phyloP scores from a whole-genome alignment of 2,329 filamentous ascomycete genomes.

The Rugonectria rugulosa region DNA sequence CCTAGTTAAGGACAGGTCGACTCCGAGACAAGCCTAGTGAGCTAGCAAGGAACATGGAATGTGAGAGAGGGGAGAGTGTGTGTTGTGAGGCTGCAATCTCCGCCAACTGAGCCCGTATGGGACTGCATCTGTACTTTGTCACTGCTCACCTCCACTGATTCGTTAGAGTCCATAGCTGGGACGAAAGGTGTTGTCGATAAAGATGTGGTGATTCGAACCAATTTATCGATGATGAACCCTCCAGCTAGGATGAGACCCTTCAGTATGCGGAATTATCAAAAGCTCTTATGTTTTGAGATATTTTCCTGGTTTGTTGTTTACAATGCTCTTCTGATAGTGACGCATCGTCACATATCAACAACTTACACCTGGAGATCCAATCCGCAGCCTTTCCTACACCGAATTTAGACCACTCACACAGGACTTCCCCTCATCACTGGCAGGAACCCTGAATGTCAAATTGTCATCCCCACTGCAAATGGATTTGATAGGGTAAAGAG shows the following conservation, averaged over 20 bases:
- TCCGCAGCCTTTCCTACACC: conserved; percentile 10
- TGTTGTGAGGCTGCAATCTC: conserved; percentile 6
- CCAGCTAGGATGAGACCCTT: not conserved
- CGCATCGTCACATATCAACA: conserved; percentile 13
- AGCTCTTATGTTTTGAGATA: not conserved
- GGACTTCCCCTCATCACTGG: conserved; percentile 9
- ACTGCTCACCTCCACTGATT: conserved; percentile 1
- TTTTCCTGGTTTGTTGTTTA: conserved; percentile 2
- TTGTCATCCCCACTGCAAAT: conserved; percentile 16
- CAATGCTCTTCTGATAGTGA: conserved; percentile 9
- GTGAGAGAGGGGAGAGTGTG: conserved; percentile 6
- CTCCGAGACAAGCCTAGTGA: not conserved
- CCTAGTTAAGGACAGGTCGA: not conserved
- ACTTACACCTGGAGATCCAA: conserved; percentile 7
- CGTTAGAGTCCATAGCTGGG: not conserved
- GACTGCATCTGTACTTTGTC: no score
- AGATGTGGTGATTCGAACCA: not conserved
- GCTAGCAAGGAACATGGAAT: conserved; percentile 12
- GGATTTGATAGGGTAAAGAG: not conserved
- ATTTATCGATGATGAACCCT: conserved; percentile 3
- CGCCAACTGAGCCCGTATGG: not conserved
- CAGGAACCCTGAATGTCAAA: conserved; percentile 17
- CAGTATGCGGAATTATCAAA: not conserved
- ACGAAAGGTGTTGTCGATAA: not conserved
- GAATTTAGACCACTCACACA: conserved; percentile 2